Evolutionary conservation across 176 grass and related monocot genomes (phyloP).

Genomic region (Themeda triandra): DNA sequence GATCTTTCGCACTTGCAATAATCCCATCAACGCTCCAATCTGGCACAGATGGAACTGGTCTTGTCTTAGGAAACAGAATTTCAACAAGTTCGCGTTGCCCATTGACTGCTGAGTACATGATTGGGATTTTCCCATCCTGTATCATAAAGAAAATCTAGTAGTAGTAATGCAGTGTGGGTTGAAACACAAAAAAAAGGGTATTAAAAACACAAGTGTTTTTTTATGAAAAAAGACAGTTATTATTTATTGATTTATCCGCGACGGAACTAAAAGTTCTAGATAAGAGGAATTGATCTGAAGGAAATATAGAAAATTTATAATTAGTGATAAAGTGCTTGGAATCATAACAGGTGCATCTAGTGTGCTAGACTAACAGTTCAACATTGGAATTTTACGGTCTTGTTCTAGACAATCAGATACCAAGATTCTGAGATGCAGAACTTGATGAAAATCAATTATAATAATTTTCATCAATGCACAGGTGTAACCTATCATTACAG

Average conservation of each 20-base stretch:
- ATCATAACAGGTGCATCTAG: too few relatives aligned
- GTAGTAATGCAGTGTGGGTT: neutral
- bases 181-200: neutral
- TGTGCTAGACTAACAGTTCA: neutral
- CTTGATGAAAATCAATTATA: neutral
- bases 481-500: neutral
- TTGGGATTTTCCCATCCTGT: conserved; percentile 26
- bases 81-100: neutral
- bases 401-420: neutral
- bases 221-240: too few relatives aligned
- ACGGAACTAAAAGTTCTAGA: neutral
- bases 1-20: neutral
- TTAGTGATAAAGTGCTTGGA: too few relatives aligned
- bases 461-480: neutral
- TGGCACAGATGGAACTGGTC: conserved; percentile 21
- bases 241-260: too few relatives aligned
- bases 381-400: neutral
- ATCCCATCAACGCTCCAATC: conserved; percentile 20
- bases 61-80: conserved; percentile 20
- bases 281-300: neutral
- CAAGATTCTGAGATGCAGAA: neutral
- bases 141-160: neutral
- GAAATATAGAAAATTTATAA: neutral
- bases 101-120: conserved; percentile 1
- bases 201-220: too few relatives aligned